Evolutionary conservation across 164 flowering plant species (phyloP).

Genomic region (Protea cynaroides): DNA sequence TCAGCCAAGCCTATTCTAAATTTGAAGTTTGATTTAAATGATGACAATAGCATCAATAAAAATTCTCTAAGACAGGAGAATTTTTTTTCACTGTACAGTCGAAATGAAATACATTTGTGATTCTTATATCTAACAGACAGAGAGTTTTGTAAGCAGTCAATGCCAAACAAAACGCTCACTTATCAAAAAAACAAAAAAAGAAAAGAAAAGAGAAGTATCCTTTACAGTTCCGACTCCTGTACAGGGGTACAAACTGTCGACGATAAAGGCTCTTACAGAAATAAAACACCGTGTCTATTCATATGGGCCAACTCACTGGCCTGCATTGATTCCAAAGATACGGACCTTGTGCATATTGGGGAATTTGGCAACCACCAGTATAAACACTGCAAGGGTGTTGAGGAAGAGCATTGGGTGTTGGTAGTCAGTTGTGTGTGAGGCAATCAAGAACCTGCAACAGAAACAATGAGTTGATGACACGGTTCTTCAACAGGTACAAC

Average conservation of each 20-base stretch:
- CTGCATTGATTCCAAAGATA: constrained; percentile 58
- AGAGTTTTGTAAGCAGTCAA: neutral
- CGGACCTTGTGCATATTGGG: constrained; percentile 71
- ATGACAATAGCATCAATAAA: too few relatives aligned
- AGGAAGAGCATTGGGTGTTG: constrained; percentile 57
- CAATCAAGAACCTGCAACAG: constrained; percentile 51
- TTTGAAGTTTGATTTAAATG: too few relatives aligned
- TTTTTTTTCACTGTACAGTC: neutral
- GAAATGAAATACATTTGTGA: neutral
- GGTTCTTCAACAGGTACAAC: too few relatives aligned
- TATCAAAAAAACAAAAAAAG: neutral
- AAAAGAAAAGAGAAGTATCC: constrained; percentile 6
- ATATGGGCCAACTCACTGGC: constrained; percentile 24
- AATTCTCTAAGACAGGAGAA: too few relatives aligned
- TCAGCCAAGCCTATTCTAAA: too few relatives aligned
- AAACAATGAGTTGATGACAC: neutral
- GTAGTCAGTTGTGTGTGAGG: constrained; percentile 64
- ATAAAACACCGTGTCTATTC: constrained; percentile 4
- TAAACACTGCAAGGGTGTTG: constrained; percentile 53
- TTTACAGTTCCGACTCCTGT: constrained; percentile 30
- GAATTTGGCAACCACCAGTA: constrained; percentile 59
- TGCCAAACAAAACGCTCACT: constrained; percentile 9
- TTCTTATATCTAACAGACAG: neutral
- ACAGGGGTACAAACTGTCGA: constrained; percentile 26
- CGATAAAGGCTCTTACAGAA: constrained; percentile 16